Conservation (phyloP, 2,329 filamentous ascomycete genomes). For the Paracamarosporium sp. region DNA sequence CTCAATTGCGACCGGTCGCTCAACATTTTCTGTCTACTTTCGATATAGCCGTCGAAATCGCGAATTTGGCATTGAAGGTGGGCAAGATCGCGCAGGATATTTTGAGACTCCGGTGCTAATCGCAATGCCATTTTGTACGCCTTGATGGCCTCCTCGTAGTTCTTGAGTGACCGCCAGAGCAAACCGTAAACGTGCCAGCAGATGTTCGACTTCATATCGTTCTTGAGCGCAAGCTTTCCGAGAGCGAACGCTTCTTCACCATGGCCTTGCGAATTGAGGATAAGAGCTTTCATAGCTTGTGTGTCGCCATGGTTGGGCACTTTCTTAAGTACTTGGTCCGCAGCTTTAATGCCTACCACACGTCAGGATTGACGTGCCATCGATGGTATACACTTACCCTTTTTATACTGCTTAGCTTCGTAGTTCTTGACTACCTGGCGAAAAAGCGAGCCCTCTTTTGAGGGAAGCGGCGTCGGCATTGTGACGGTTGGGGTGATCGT, state of each 20-base stretch:
- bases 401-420: constrained; percentile 98
- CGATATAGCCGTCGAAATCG: constrained; percentile 91
- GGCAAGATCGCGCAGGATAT: constrained; percentile 93
- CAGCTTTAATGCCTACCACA: constrained; percentile 79
- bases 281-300: constrained; percentile 97
- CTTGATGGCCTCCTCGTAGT: constrained; percentile 99
- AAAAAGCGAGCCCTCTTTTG: constrained; percentile 95
- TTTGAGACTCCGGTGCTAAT: constrained; percentile 90
- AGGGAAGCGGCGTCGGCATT: constrained; percentile 76
- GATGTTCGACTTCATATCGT: constrained; percentile 99
- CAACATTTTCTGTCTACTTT: constrained; percentile 87
- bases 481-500: constrained; percentile 50
- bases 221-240: constrained; percentile 88
- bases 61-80: constrained; percentile 95
- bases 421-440: constrained; percentile 94
- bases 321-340: constrained; percentile 95
- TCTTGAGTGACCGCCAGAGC: constrained; percentile 91
- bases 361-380: constrained; percentile 27
- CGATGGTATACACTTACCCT: constrained; percentile 56
- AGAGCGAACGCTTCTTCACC: constrained; percentile 92
- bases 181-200: constrained; percentile 99
- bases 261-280: constrained; percentile 91
- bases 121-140: constrained; percentile 95
- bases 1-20: constrained; percentile 80
- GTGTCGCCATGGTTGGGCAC: constrained; percentile 97